Evolutionary conservation across 352 stramenopile species (phyloP), one percentile per base, ranked within the genome.

Genomic region (Phytophthora ramorum): DNA sequence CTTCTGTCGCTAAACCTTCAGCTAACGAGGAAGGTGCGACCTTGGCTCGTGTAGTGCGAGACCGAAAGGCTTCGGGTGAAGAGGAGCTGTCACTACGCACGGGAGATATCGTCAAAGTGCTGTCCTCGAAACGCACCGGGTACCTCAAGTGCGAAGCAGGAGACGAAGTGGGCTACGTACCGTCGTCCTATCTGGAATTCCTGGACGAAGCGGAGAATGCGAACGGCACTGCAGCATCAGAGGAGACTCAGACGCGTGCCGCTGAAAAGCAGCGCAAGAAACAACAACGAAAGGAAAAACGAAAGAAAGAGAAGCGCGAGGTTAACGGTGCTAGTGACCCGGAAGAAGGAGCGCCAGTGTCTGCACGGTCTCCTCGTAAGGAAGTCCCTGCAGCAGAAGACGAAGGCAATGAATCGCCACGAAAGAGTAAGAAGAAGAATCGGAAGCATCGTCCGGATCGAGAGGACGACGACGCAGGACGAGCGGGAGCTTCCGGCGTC

Each of bases 111-210:
- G 85, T 93, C 32, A 84, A 80, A 7, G 86, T 96, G 20, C 77
- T 93, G 13, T 92, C 87, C 30, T 70, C 55, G 16, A 96, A 94
- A 58, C 87, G 86, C 34, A 93, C 87, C 7, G 87, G 87, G 9
- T 94, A 94, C 38, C 65, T 94, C 30, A 94, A 92, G 59, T 96
- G 85, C 59, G 86, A 93, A 65, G 89, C 79, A 47, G 81, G 74
- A 17, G 84, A 90, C 34, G 68, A 84, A 35, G 65, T 89, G 7
- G 87, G 85, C 12, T 96, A 94, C 69, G 75, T 96, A 17, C 87
- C 87, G 26, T 91, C 85, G 7, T 94, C 85, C 7, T 93, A 93
- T 51, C 79, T 96, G 56, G 87, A 94, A 65, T 94, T 96, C 41
- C 73, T 94, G 1, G 85, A 92, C 49, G 67, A 71, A 16, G 26